Percentiles rank a stretch among this genome's conserved stretches.
These are phyloP conservation scores for Naganishia randhawae DNA, from an alignment of 768 basidiomycete species.

Conservation along the genomic window DNA sequence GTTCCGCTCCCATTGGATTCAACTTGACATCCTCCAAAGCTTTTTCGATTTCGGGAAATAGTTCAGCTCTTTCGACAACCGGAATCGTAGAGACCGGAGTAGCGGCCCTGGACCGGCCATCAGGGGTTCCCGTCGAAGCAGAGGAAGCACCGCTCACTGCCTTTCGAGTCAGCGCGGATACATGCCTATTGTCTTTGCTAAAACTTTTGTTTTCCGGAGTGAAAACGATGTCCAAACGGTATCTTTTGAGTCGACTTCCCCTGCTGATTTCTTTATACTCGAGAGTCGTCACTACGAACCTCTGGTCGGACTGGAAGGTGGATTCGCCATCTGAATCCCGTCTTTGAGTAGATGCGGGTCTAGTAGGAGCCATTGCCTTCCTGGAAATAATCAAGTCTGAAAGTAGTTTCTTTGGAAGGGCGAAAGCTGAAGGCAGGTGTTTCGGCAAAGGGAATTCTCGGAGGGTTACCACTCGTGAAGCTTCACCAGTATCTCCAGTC, in stretches of 20 bases:
- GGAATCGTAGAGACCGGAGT: neutral
- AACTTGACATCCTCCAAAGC: neutral
- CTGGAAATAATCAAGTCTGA: constrained; percentile 18
- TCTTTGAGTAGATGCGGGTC: constrained; percentile 1
- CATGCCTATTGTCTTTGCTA: constrained; percentile 7
- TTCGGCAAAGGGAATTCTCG: constrained; percentile 77
- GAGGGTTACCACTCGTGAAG: constrained; percentile 55
- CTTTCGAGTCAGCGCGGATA: neutral
- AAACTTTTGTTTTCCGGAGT: constrained; percentile 2
- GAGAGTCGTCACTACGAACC: constrained; percentile 16
- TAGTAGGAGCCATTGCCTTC: constrained; percentile 10
- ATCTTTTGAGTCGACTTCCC: constrained; percentile 24
- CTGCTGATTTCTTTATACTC: constrained; percentile 28
- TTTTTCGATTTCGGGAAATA: neutral
- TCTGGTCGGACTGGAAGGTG: neutral
- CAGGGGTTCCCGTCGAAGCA: neutral
- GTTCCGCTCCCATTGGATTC: neutral
- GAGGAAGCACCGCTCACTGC: neutral
- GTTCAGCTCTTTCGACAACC: neutral
- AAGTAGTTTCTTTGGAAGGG: constrained; percentile 71
- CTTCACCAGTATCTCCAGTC: neutral
- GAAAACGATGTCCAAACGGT: constrained; percentile 57
- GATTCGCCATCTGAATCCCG: neutral
- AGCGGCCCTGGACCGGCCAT: neutral
- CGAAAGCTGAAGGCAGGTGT: constrained; percentile 65